Base-by-base conservation (phyloP, 129 eudicot genomes). In the Flaveria ramosissima region DNA sequence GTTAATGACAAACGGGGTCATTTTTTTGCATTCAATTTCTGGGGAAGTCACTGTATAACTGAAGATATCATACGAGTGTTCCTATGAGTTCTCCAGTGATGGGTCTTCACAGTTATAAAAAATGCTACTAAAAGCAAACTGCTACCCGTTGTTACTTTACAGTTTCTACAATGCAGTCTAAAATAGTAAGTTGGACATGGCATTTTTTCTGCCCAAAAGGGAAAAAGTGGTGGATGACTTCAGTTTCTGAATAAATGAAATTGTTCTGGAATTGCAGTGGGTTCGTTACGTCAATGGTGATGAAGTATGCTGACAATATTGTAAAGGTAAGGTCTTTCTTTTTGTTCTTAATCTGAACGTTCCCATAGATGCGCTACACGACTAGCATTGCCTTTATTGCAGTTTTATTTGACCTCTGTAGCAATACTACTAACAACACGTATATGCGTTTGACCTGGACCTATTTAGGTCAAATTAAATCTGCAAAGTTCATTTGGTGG, bases 221-320 rank as follows among this genome's bases (percentile, higher is more conserved):
- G n/a, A 17, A 50, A 50, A 50, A 50, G n/a, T 50, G n/a, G 20
- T 15, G 59, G 30, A 26, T 69, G n/a, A 39, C 55, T 30, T 46
- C 42, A 50, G 56, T 50, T 50, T 47, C 46, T 24, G 63, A 36
- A 32, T 65, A 36, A 17, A 20, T 69, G 36, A 10, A 66, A 42
- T 53, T 46, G 20, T 72, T 26, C 47, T 70, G 43, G 63, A 53
- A 74, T 65, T 83, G 78, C 91, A 95, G 99, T 73, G 99, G 99
- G 61, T 89, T 95, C 62, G 99, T 97, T 70, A 97, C 91, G 77
- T 95, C 96, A 41, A 95, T 95, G 99, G 97, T 95, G 76, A 95
- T 95, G 99, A 95, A 95, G 79, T 91, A 91, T 78, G 99, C 97
- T 70, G 97, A 95, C 91, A 95, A 95, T 79, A 95, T 95, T 70